Evolutionary conservation across 1,284 basidiomycete genomes (phyloP), one percentile per base, ranked within the genome.

Genomic region (Ustilago nuda): DNA sequence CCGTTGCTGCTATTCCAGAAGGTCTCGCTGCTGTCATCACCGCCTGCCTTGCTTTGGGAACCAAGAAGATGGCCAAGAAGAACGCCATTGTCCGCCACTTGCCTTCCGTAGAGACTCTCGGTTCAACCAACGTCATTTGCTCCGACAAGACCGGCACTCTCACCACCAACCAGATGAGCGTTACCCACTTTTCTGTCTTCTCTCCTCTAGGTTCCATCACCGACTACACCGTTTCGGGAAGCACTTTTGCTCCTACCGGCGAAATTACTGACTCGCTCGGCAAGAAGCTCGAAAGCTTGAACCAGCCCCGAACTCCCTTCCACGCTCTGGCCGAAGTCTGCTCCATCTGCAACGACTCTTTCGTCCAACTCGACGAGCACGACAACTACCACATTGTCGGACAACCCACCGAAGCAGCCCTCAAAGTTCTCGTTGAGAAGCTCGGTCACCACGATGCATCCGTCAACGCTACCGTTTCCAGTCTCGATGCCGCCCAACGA

Each of bases 301-400:
- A 85, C 64, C 54, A 71, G 39, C 63, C 69, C 3, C 80, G 79
- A n/a, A 81, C 69, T 37, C 60, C 81, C 11, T 65, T 85, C 72
- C 73, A 85, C 52, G 79, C 82, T 11, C 76, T 85, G 11, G 84
- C 78, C 30, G 76, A 84, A 54, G 73, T 83, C 13, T 81, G 76
- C 41, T 79, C 84, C 32, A 64, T 85, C 56, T 85, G 84, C 78
- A 85, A 85, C 72, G 84, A 85, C 54, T 72, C 82, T 8, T 69
- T 76, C 46, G 72, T 85, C 43, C 54, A 72, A 12, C 56, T 82
- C 48, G 76, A 82, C 53, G 93, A 95, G 51, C 94, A 93, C 85
- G 89, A 89, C 51, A 82, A 88, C 1, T 98, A 97, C 86, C 86
- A 89, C 62, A 95, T 94, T 80, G 90, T 99, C 48, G 96, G 96